Conservation (phyloP, 495 filamentous ascomycete species). For the Rusavskia elegans region DNA sequence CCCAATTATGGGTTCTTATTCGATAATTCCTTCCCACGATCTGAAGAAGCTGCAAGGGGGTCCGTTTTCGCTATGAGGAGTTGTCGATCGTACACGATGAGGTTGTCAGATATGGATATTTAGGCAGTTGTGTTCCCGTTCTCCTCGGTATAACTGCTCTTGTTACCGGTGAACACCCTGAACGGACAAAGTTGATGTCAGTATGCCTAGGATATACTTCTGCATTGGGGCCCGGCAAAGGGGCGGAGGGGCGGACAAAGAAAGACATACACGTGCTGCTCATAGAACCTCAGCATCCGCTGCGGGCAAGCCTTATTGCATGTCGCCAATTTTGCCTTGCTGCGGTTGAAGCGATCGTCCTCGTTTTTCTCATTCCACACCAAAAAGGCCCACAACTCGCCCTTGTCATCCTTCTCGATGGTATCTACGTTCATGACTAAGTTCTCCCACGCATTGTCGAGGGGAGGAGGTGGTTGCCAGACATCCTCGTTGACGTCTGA, state of each 20-base stretch:
- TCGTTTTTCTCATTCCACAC: slow-evolving; percentile 34
- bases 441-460: slow-evolving; percentile 33
- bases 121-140: not conserved
- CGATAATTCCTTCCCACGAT: too few relatives aligned
- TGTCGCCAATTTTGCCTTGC: slow-evolving; percentile 10
- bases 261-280: slow-evolving; percentile 16
- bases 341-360: slow-evolving; percentile 13
- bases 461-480: slow-evolving; percentile 12
- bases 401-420: slow-evolving; percentile 28
- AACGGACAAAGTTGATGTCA: not conserved
- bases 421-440: slow-evolving; percentile 39
- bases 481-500: slow-evolving; percentile 16
- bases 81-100: too few relatives aligned
- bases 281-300: slow-evolving; percentile 20
- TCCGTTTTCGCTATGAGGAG: too few relatives aligned
- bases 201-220: not conserved
- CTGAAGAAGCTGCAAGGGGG: too few relatives aligned
- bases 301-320: slow-evolving; percentile 13
- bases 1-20: too few relatives aligned
- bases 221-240: too few relatives aligned
- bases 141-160: not conserved
- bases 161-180: slow-evolving; percentile 9
- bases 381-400: slow-evolving; percentile 31
- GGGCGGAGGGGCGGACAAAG: not conserved
- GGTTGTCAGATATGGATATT: not conserved